Percentiles rank a stretch among this genome's conserved stretches.
phyloP scores from a whole-genome alignment of 2,329 filamentous ascomycete genomes.

The Talaromyces funiculosus region DNA sequence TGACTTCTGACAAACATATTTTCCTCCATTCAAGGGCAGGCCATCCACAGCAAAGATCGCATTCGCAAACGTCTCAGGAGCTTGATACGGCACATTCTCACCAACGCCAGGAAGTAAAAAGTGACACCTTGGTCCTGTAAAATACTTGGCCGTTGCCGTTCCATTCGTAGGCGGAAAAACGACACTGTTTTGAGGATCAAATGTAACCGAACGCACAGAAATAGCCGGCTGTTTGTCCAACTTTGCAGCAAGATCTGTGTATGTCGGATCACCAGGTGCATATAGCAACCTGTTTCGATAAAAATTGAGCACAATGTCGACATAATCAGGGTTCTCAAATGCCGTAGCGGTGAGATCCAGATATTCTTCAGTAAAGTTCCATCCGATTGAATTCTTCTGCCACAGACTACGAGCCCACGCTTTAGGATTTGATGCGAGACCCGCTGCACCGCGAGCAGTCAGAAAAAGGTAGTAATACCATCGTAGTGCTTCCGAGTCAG shows the following conservation, averaged over 20 bases:
- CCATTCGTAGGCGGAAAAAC: conserved; percentile 15
- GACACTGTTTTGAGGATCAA: conserved; percentile 14
- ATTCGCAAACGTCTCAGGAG: conserved; percentile 13
- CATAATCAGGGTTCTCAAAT: conserved; percentile 15
- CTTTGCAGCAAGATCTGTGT: not conserved
- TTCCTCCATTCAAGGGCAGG: not conserved
- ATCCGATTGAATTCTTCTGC: conserved; percentile 21
- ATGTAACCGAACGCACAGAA: conserved; percentile 13
- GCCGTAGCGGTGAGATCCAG: conserved; percentile 18
- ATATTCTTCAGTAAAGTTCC: conserved; percentile 19
- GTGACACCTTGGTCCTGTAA: conserved; percentile 13
- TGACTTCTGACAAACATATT: not conserved
- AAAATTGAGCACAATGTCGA: conserved; percentile 15
- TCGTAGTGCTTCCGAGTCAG: conserved; percentile 18
- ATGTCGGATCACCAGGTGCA: conserved; percentile 10
- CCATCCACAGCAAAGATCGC: conserved; percentile 12
- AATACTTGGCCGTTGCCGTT: conserved; percentile 11
- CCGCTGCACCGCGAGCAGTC: conserved; percentile 19
- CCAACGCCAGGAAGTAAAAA: conserved; percentile 9
- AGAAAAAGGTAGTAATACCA: conserved; percentile 26
- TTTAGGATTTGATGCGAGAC: conserved; percentile 16
- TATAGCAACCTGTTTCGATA: conserved; percentile 16
- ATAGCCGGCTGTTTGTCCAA: conserved; percentile 13
- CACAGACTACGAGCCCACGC: conserved; percentile 20
- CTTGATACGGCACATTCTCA: conserved; percentile 15